Percentiles rank a stretch among this genome's conserved stretches.
These are phyloP conservation scores for Trypanosomatidae sp. DNA, from an alignment of 208 protist genomes.

Conservation along the genomic window DNA sequence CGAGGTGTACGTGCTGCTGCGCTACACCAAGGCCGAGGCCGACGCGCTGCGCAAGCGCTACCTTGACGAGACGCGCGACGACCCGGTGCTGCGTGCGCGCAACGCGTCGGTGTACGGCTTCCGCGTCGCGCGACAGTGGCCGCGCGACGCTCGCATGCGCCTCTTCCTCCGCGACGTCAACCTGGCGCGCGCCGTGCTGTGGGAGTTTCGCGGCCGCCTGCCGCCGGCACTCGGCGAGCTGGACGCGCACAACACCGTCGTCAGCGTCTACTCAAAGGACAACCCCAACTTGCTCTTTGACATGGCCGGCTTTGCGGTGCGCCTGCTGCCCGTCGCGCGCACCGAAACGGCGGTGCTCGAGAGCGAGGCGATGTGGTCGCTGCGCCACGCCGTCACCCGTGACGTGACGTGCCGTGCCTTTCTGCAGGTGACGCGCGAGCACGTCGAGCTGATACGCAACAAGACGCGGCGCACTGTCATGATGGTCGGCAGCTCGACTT, in stretches of 20 bases:
- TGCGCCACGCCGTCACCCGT: slow-evolving; percentile 98
- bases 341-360: slow-evolving; percentile 86
- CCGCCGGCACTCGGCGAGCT: slow-evolving; percentile 96
- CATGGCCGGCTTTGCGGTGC: slow-evolving; percentile 99
- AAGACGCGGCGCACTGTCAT: slow-evolving; percentile 98
- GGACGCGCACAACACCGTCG: slow-evolving; percentile 96
- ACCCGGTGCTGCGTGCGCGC: slow-evolving; percentile 90
- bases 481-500: slow-evolving; percentile 99
- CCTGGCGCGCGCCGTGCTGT: slow-evolving; percentile 99
- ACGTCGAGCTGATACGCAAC: slow-evolving; percentile 97
- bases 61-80: slow-evolving; percentile 97
- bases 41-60: slow-evolving; percentile 98
- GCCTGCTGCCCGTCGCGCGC: slow-evolving; percentile 87
- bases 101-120: slow-evolving; percentile 99
- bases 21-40: slow-evolving; percentile 96
- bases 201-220: slow-evolving; percentile 98
- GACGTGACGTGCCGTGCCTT: slow-evolving; percentile 99
- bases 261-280: slow-evolving; percentile 99
- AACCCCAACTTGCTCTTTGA: slow-evolving; percentile 99
- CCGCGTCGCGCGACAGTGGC: slow-evolving; percentile 99
- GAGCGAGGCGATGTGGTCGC: slow-evolving; percentile 98
- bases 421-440: slow-evolving; percentile 94
- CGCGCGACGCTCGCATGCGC: slow-evolving; percentile 98
- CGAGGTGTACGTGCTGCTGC: slow-evolving; percentile 95
- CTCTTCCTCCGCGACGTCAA: slow-evolving; percentile 99